phyloP scores from a whole-genome alignment of 768 basidiomycete genomes.

The Leccinum obscurum region DNA sequence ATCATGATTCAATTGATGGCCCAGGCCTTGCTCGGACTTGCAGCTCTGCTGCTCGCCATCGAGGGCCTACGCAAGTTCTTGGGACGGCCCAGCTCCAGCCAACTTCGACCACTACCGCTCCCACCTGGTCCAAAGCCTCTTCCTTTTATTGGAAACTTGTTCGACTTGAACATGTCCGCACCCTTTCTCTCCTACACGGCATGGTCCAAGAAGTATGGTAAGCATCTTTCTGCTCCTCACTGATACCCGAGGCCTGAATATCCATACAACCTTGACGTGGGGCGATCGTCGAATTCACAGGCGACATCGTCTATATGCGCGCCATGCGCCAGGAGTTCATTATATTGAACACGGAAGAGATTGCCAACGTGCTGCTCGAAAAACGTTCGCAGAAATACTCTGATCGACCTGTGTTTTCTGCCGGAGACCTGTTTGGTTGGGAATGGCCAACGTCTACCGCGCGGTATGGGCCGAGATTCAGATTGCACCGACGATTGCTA shows the following conservation, averaged over 20 bases:
- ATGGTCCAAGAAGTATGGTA: not conserved
- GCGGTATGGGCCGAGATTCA: slow-evolving; percentile 18
- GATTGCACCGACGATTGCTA: slow-evolving; percentile 15
- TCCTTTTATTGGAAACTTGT: not conserved
- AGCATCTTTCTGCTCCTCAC: not conserved
- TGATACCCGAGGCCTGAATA: not conserved
- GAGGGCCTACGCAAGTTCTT: not conserved
- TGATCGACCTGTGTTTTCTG: not conserved
- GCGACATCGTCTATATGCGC: not conserved
- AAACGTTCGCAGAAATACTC: not conserved
- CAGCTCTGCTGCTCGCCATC: not conserved
- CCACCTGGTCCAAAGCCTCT: not conserved
- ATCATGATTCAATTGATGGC: not conserved
- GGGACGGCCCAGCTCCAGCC: not conserved
- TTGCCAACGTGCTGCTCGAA: not conserved
- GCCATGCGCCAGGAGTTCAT: not conserved
- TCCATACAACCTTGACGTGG: not conserved
- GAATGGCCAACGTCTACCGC: slow-evolving; percentile 13
- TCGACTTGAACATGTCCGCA: not conserved
- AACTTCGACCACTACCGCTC: not conserved
- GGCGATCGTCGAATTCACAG: not conserved
- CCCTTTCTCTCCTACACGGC: not conserved
- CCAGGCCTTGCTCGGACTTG: not conserved
- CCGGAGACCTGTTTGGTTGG: slow-evolving; percentile 14
- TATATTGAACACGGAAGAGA: not conserved